A percentile compares a stretch with the other conserved stretches of the same genome.
Conservation (phyloP, 257 asterid genomes). For the Fraxinus pennsylvanica region DNA sequence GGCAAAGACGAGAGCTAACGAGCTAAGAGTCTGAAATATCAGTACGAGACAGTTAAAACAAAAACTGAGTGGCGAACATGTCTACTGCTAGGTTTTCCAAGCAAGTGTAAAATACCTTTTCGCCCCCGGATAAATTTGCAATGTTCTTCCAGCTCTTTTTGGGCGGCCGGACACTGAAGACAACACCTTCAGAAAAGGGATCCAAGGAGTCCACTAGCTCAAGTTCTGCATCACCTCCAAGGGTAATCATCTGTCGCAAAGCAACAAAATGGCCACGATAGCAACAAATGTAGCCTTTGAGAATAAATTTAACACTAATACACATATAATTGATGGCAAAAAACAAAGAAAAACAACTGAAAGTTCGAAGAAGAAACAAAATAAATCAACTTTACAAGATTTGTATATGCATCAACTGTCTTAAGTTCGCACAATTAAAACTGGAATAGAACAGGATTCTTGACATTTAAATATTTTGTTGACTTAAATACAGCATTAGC, state of each 20-base stretch:
- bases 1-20: constrained; percentile 93
- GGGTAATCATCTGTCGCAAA: constrained; percentile 81
- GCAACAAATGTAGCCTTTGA: not conserved
- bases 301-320: not conserved
- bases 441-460: not conserved
- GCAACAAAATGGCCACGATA: not conserved
- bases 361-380: not conserved
- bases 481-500: not conserved
- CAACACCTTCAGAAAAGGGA: constrained; percentile 98
- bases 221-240: constrained; percentile 98
- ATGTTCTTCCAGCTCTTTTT: constrained; percentile 99
- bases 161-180: constrained; percentile 96
- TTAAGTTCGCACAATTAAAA: not conserved
- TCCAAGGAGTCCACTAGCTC: constrained; percentile 95
- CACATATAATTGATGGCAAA: not conserved
- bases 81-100: not conserved
- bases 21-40: constrained; percentile 83
- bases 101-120: constrained; percentile 60
- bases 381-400: not conserved
- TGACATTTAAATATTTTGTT: not conserved
- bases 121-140: constrained; percentile 96
- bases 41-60: constrained; percentile 2
- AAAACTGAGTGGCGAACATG: not conserved
- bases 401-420: not conserved
- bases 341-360: not conserved